phyloP scores from a whole-genome alignment of 1,139 yeast genomes.

The Debaryomyces sp. region DNA sequence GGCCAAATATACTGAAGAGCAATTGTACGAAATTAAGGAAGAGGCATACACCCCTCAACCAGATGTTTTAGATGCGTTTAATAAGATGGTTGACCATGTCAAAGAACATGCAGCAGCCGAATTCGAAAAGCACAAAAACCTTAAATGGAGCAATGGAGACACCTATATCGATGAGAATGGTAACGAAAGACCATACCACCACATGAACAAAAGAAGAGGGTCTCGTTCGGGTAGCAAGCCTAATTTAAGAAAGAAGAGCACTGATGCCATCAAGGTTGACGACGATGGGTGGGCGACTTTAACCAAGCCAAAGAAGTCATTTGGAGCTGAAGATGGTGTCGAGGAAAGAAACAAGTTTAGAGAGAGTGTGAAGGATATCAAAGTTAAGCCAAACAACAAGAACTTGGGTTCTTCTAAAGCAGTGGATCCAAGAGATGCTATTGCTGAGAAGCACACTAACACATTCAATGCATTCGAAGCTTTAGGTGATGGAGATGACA shows the following conservation, averaged over 20 bases:
- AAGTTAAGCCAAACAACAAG: slow-evolving; percentile 70
- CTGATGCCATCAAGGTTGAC: slow-evolving; percentile 58
- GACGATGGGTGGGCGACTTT: slow-evolving; percentile 85
- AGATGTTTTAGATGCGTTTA: slow-evolving; percentile 65
- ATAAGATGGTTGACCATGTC: slow-evolving; percentile 66
- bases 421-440: slow-evolving; percentile 69
- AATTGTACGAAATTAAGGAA: slow-evolving; percentile 59
- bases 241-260: slow-evolving; percentile 59
- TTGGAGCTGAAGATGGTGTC: slow-evolving; percentile 49
- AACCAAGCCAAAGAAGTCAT: slow-evolving; percentile 51
- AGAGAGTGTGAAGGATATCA: slow-evolving; percentile 48
- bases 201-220: slow-evolving; percentile 61
- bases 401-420: slow-evolving; percentile 75
- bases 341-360: slow-evolving; percentile 53
- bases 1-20: slow-evolving; percentile 72
- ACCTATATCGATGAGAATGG: slow-evolving; percentile 53
- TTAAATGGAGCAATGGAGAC: slow-evolving; percentile 47
- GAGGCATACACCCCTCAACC: slow-evolving; percentile 63
- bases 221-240: slow-evolving; percentile 58
- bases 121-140: slow-evolving; percentile 30
- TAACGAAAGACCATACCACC: slow-evolving; percentile 50
- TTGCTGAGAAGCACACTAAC: slow-evolving; percentile 65
- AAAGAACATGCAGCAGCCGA: slow-evolving; percentile 46
- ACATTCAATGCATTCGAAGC: slow-evolving; percentile 82
- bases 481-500: slow-evolving; percentile 64